Base-by-base conservation (phyloP, 2,329 filamentous ascomycete genomes). In the Diaporthe batatas region DNA sequence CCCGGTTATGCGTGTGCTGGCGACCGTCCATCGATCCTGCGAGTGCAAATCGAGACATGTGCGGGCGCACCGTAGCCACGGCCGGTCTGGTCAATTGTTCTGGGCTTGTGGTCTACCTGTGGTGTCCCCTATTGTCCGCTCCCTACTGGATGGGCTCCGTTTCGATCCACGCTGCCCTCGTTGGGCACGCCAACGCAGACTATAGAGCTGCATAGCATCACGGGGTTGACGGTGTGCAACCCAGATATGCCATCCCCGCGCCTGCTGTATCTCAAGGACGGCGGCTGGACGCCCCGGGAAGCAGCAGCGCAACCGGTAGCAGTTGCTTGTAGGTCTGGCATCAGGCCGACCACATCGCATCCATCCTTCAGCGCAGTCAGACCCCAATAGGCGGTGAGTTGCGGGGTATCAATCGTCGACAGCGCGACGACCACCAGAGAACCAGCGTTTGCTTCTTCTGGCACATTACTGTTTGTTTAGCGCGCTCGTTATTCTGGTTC, bases 361-460 rank as follows among this genome's bases (percentile, higher is more conserved):
- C 23, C 12, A 25, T 54, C 47, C 62, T 54, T 18, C 55, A 39
- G 32, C 49, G 49, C 36, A 54, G 21, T 44, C 54, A 62, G 23
- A 42, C 65, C 49, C 44, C 67, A 73, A 73, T 32, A 57, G 49
- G 72, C 72, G 72, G 72, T 73, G 67, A 73, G 72, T 65, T 73
- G 51, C 68, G 51, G 39, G 32, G 25, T n/a, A 32, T 34, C 25
- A 34, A 36, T 42, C 47, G 42, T 36, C 32, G 18, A 51, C n/a
- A 12, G 44, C 44, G 62, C n/a, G 21, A 18, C 21, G 36, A 39
- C 36, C 16, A 49, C 29, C 29, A 34, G 29, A 51, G n/a, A 25
- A 16, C 18, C 58, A n/a, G 25, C 25, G 18, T 64, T n/a, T 64
- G 32, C 58, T 47, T 25, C 16, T 47, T 42, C 58, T 25, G n/a